Evolutionary conservation across 306 rosid genomes (phyloP).

Genomic region (Oxytropis ochrocephala): DNA sequence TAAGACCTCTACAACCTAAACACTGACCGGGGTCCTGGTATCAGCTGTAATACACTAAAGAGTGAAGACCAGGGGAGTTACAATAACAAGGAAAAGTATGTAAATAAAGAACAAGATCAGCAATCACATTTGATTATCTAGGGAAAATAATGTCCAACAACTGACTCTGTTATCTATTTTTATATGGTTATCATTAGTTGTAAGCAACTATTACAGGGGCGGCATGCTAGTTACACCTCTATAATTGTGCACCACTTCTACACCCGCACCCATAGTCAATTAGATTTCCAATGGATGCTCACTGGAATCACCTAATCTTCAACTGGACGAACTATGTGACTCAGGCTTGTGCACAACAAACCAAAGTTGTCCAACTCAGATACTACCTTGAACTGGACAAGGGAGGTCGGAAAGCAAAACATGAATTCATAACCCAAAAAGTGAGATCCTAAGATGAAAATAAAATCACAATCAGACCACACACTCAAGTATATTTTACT

Average conservation of each 20-base stretch:
- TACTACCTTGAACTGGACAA: not conserved
- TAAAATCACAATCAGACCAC: not conserved
- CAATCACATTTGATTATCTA: not conserved
- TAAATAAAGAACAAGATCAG: not conserved
- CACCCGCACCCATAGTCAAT: not conserved
- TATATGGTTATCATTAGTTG: not conserved
- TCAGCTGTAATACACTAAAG: not conserved
- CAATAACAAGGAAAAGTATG: not conserved
- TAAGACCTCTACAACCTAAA: not conserved
- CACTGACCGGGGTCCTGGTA: not conserved
- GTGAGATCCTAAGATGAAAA: not conserved
- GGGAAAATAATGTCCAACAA: not conserved
- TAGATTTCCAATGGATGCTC: not conserved
- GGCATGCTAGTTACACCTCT: not conserved
- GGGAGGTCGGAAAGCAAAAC: not conserved
- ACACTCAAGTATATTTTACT: not conserved
- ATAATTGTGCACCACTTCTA: not conserved
- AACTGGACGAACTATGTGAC: not conserved
- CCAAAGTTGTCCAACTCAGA: not conserved
- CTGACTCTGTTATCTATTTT: not conserved
- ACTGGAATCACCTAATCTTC: not conserved
- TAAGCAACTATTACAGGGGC: not conserved
- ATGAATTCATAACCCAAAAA: not conserved
- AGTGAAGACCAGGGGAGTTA: not conserved
- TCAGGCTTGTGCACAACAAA: not conserved